Base-by-base conservation (phyloP, 495 filamentous ascomycete genomes). In the Podospora pseudoanserina region DNA sequence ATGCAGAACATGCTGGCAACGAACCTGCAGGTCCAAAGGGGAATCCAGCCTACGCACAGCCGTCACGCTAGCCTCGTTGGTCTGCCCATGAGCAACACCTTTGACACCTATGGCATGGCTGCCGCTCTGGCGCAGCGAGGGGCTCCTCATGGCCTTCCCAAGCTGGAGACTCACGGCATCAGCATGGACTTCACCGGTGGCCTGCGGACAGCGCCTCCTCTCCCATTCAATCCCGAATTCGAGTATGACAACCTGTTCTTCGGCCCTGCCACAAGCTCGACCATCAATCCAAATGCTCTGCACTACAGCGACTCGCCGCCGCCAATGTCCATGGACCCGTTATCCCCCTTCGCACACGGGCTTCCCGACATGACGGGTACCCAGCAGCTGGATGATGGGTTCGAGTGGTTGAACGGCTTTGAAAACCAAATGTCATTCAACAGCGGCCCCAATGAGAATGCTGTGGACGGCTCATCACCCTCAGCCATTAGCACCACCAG, bases 221-320 rank as follows among this genome's bases (percentile, higher is more conserved):
- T 91, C 69, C 83, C 86, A 54, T 92, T 93, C 78, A 87, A 83
- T 63, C 79, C 86, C 49, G 90, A 90, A 18, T 89, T 92, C 68
- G 90, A 96, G 69, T 87, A 93, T 65, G 90, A 96, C 70, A 81
- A 86, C 34, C 79, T 92, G 65, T 83, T 92, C 62, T 93, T 93
- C 76, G 88, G 85, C 60, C 78, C 85, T 32, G 76, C 82, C 19
- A 75, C 81, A 9, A 77, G 79, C n/a, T 82, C 82, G 13, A 99
- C 95, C 62, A 91, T 99, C 79, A 98, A 99, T 77, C 95, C 95
- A 19, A 93, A 94, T 70, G 94, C 97, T 73, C 87, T 99, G 63
- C 94, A 98, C 78, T 95, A 95, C 76, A 92, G 85, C 74, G 91
- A 92, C 74, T 92, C 92, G 16, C 92, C 92, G 26, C 89, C 88